These are phyloP conservation scores for Pezicula neosporulosa DNA, from an alignment of 2,329 filamentous ascomycete genomes.

Conservation along the genomic window DNA sequence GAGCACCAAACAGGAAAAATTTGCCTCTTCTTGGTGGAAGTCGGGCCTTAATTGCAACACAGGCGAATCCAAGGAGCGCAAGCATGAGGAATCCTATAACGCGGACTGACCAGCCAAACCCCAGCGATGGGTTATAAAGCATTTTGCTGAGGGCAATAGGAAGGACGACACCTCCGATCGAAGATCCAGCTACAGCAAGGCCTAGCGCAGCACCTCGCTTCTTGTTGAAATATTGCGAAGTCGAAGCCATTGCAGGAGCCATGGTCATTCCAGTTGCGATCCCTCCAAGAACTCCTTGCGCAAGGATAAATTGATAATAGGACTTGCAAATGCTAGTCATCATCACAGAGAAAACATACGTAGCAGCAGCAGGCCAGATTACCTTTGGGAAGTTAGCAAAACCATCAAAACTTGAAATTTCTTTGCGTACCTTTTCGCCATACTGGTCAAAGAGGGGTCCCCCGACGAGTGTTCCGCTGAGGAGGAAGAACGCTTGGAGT, in stretches of 20 bases:
- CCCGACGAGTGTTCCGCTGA: conserved; percentile 44
- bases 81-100: conserved; percentile 36
- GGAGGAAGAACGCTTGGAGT: conserved; percentile 50
- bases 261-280: conserved; percentile 38
- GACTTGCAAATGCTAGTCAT: conserved; percentile 32
- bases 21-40: conserved; percentile 36
- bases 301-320: conserved; percentile 33
- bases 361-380: conserved; percentile 16
- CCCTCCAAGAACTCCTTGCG: conserved; percentile 28
- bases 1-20: conserved; percentile 46
- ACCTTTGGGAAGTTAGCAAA: conserved; percentile 32
- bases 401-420: neutral
- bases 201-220: conserved; percentile 44
- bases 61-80: conserved; percentile 43
- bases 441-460: conserved; percentile 61
- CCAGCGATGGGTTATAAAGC: conserved; percentile 30
- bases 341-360: conserved; percentile 24
- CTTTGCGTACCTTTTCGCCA: conserved; percentile 44
- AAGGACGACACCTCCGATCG: conserved; percentile 51
- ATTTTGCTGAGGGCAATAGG: conserved; percentile 56
- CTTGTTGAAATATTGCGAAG: conserved; percentile 48
- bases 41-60: conserved; percentile 45
- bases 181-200: conserved; percentile 42
- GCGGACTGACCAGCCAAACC: conserved; percentile 28
- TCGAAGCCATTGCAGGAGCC: conserved; percentile 27